Evolutionary conservation across 257 asterid species (phyloP), one percentile per base, ranked within the genome.

Genomic region (Ocimum tenuiflorum): DNA sequence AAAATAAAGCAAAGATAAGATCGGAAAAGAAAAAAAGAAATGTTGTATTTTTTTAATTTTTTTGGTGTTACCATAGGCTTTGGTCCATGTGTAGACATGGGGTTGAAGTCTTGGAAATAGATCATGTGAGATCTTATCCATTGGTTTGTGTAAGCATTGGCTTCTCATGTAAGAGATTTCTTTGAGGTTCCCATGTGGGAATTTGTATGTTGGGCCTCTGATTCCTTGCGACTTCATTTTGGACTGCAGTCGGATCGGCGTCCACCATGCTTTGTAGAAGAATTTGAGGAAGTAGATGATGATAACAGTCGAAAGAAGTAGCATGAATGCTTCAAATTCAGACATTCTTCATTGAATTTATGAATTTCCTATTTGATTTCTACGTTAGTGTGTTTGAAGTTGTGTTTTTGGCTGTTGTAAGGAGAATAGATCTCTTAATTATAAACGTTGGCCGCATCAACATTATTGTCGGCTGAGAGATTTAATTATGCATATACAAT

Each of bases 151-250:
- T 78, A 79, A 76, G 48, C 80, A 73, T 68, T 65, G 67, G 27
- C 47, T 78, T 73, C 80, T 78, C 84, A 88, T 78, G 39, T 42
- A 0, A 3, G 85, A 73, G 4, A 88, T 83, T 27, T 79, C 75
- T 60, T 60, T 82, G 46, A 89, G 82, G 59, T 77, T 79, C 0
- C 96, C 96, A 76, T 82, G 82, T 0, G 89, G 91, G 77, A 84
- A 84, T 0, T 50, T 82, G 80, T 79, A 86, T 19, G 79, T 5
- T 19, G 85, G 96, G 0, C 95, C 92, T 29, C 22, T 78, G 73
- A 85, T 77, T 51, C 95, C 92, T 52, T 85, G 95, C 10, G 77
- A 78, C 5, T 13, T 70, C 88, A 87, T 66, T 13, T 8, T 65
- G 12, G 61, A 53, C 51, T 71, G 79, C 22, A 79, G 52, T 39